phyloP scores from a whole-genome alignment of 2,329 filamentous ascomycete genomes.

The Cylindrodendrum hubeiense region DNA sequence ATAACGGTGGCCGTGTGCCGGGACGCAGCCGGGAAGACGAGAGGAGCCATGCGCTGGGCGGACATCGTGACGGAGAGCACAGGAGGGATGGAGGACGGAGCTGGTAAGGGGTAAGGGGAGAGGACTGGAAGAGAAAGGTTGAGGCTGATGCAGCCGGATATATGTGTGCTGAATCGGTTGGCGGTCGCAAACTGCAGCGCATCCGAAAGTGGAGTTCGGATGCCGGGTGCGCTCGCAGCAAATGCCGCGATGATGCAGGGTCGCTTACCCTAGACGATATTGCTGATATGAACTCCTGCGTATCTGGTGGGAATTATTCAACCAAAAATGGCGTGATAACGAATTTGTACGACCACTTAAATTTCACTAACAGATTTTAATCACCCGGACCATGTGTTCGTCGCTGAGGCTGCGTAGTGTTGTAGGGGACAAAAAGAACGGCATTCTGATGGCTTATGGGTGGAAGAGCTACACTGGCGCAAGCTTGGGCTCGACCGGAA shows the following conservation, averaged over 20 bases:
- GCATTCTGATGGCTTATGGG: too few relatives aligned
- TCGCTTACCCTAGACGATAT: constrained; percentile 14
- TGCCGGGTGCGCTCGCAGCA: constrained; percentile 9
- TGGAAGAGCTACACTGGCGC: too few relatives aligned
- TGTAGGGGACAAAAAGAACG: too few relatives aligned
- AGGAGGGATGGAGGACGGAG: constrained; percentile 12
- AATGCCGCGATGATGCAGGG: constrained; percentile 1
- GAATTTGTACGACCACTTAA: too few relatives aligned
- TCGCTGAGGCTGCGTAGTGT: too few relatives aligned
- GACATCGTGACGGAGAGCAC: constrained; percentile 30
- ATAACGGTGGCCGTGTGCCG: constrained; percentile 96
- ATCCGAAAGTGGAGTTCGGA: constrained; percentile 21
- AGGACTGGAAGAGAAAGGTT: background rate
- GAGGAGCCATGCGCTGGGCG: constrained; percentile 54
- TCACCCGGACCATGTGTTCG: too few relatives aligned
- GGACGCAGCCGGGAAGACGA: constrained; percentile 83
- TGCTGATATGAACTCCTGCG: background rate
- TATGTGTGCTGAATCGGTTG: constrained; percentile 18
- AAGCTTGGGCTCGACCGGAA: too few relatives aligned
- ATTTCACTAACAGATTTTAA: too few relatives aligned
- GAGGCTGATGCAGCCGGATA: constrained; percentile 14
- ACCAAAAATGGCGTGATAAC: too few relatives aligned
- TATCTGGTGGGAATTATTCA: too few relatives aligned
- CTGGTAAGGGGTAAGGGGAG: background rate
- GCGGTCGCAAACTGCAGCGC: constrained; percentile 5